Conservation (phyloP, 2,329 filamentous ascomycete genomes). For the Diplodia intermedia region DNA sequence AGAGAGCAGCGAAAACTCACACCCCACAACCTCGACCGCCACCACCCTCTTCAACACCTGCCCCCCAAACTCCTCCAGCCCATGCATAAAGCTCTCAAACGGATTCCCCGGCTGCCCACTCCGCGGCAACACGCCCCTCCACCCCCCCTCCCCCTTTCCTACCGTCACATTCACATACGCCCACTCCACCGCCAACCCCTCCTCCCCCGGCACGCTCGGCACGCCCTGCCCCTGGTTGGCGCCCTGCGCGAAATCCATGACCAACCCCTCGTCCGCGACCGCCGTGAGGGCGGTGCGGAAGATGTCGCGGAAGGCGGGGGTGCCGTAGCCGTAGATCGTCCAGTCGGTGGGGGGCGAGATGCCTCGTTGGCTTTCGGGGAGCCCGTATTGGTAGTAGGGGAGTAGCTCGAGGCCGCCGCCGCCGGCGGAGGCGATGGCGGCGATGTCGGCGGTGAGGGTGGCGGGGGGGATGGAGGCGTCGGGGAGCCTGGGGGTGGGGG, state of each 20-base stretch:
- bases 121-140: slow-evolving; percentile 33
- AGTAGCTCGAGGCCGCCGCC: slow-evolving; percentile 38
- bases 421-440: slow-evolving; percentile 31
- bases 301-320: slow-evolving; percentile 43
- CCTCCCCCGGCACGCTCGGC: slow-evolving; percentile 41
- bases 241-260: slow-evolving; percentile 57
- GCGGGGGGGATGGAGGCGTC: slow-evolving; percentile 36
- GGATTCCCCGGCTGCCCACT: slow-evolving; percentile 28
- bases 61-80: slow-evolving; percentile 35
- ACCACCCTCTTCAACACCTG: slow-evolving; percentile 35
- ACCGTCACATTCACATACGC: slow-evolving; percentile 35
- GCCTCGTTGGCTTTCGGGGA: slow-evolving; percentile 30
- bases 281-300: too few relatives aligned
- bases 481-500: slow-evolving; percentile 34
- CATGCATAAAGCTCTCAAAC: slow-evolving; percentile 36
- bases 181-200: slow-evolving; percentile 36
- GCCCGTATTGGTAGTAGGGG: slow-evolving; percentile 38
- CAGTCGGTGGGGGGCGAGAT: slow-evolving; percentile 43
- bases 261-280: slow-evolving; percentile 45
- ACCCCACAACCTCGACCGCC: slow-evolving; percentile 31
- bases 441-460: slow-evolving; percentile 34
- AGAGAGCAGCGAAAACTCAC: neutral
- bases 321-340: slow-evolving; percentile 52
- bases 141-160: slow-evolving; percentile 18
- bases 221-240: slow-evolving; percentile 59